Evolutionary conservation across 768 basidiomycete genomes (phyloP), one percentile per base, ranked within the genome.

Genomic region (Suillus subluteus): DNA sequence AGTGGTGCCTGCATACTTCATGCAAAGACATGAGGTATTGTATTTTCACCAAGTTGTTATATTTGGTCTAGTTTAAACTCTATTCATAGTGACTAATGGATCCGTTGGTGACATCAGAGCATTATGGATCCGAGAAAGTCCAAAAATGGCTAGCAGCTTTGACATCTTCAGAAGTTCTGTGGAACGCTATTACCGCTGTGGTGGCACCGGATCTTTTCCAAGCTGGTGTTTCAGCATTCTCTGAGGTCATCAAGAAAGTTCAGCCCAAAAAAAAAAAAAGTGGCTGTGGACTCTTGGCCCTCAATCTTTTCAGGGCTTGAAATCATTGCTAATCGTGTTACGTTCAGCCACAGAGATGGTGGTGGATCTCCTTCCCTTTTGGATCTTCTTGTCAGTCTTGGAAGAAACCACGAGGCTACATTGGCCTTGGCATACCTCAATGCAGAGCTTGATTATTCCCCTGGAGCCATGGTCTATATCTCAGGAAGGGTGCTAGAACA

Each of bases 401-500:
- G 48, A 23, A n/a, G 46, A 23, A 48, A 48, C 2, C 46, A 48
- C 23, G 21, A 48, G 23, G n/a, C 46, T 3, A 48, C 46, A 4
- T 23, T 48, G 9, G n/a, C 46, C n/a, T 18, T 66, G 43, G 7
- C 16, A 23, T 48, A 66, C 30, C 9, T 48, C n/a, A 9, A 48
- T 23, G 46, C n/a, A 48, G 46, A 48, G 12, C 46, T 48, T 9
- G 46, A 48, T 12, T 48, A 48, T 48, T 48, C n/a, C 46, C 63
- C 66, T 76, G 1, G 67, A 74, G 5, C 62, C 65, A 3, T 77
- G 75, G 74, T 3, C 11, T 48, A 23, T 23, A 48, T 48, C n/a
- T 4, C 46, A 23, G 46, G 46, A 7, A 4, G 12, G 46, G 72
- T 69, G 38, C 70, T 69, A 40, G 26, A 65, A 9, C 41, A 62